These are phyloP conservation scores for Magnusiomyces paraingens DNA, from an alignment of 1,139 yeast species.

Conservation along the genomic window DNA sequence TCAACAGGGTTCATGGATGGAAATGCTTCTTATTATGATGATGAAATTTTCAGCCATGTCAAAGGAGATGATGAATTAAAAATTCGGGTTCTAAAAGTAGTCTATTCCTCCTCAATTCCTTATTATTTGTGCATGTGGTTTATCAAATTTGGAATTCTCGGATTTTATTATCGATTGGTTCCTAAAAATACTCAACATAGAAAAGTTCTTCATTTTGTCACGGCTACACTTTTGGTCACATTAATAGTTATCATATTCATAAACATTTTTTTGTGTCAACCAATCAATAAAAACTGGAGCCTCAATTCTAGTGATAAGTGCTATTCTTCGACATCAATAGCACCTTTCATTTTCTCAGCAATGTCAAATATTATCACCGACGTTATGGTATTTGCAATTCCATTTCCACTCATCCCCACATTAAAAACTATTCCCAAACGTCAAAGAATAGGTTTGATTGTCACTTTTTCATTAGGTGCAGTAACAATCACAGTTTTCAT, in stretches of 20 bases:
- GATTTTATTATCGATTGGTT: slow-evolving; percentile 27
- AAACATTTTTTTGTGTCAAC: slow-evolving; percentile 27
- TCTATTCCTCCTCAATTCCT: slow-evolving; percentile 28
- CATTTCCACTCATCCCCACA: slow-evolving; percentile 27
- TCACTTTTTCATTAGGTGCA: slow-evolving; percentile 29
- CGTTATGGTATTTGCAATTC: slow-evolving; percentile 26
- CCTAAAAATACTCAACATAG: slow-evolving; percentile 26
- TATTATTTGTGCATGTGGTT: slow-evolving; percentile 29
- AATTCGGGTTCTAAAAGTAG: slow-evolving; percentile 23
- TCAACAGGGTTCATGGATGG: slow-evolving; percentile 28
- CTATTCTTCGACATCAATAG: slow-evolving; percentile 27
- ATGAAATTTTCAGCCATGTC: slow-evolving; percentile 20
- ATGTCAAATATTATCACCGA: slow-evolving; percentile 27
- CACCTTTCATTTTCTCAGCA: slow-evolving; percentile 28
- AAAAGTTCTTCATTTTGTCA: slow-evolving; percentile 21
- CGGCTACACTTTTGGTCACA: slow-evolving; percentile 18
- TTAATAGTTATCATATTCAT: slow-evolving; percentile 22
- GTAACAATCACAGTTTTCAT: slow-evolving; percentile 26
- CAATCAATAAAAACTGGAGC: slow-evolving; percentile 28
- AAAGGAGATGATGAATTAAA: slow-evolving; percentile 19
- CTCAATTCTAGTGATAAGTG: slow-evolving; percentile 21
- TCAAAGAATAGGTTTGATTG: slow-evolving; percentile 26
- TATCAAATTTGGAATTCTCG: slow-evolving; percentile 29
- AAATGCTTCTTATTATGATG: slow-evolving; percentile 24
- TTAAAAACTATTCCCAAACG: slow-evolving; percentile 20